Evolutionary conservation across 192 early-diverging fungal species (phyloP).

Genomic region (Coemansia asiatica): DNA sequence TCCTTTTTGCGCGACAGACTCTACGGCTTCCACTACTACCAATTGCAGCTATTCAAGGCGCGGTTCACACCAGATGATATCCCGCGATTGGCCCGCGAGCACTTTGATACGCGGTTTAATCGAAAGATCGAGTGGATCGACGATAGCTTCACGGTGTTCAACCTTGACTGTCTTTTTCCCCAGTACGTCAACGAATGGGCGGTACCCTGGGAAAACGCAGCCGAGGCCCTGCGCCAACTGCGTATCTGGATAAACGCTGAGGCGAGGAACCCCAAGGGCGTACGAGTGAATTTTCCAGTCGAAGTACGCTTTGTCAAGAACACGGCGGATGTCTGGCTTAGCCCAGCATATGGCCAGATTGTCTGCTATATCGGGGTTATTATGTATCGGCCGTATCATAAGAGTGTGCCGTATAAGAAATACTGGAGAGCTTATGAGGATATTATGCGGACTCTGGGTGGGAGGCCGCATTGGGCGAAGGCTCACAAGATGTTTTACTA

Average conservation of each 20-base stretch:
- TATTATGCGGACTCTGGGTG: slow-evolving; percentile 65
- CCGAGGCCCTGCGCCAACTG: slow-evolving; percentile 58
- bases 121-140: slow-evolving; percentile 58
- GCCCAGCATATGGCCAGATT: slow-evolving; percentile 63
- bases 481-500: slow-evolving; percentile 60
- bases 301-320: slow-evolving; percentile 64
- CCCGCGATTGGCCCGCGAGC: slow-evolving; percentile 55
- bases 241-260: slow-evolving; percentile 57
- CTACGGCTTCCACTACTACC: slow-evolving; percentile 47
- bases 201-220: slow-evolving; percentile 61
- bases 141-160: slow-evolving; percentile 64
- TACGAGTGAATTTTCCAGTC: slow-evolving; percentile 71
- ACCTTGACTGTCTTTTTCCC: slow-evolving; percentile 68
- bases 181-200: slow-evolving; percentile 81
- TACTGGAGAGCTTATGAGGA: slow-evolving; percentile 72
- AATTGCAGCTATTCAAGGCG: slow-evolving; percentile 60
- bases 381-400: slow-evolving; percentile 70
- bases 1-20: slow-evolving; percentile 30
- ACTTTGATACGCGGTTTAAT: slow-evolving; percentile 59
- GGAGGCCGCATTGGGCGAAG: slow-evolving; percentile 81
- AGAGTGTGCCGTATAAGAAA: slow-evolving; percentile 67
- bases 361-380: slow-evolving; percentile 78
- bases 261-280: slow-evolving; percentile 26
- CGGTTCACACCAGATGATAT: slow-evolving; percentile 55
- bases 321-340: slow-evolving; percentile 63